phyloP scores from a whole-genome alignment of 1,284 basidiomycete species.

The Hymenochaete sp. region DNA sequence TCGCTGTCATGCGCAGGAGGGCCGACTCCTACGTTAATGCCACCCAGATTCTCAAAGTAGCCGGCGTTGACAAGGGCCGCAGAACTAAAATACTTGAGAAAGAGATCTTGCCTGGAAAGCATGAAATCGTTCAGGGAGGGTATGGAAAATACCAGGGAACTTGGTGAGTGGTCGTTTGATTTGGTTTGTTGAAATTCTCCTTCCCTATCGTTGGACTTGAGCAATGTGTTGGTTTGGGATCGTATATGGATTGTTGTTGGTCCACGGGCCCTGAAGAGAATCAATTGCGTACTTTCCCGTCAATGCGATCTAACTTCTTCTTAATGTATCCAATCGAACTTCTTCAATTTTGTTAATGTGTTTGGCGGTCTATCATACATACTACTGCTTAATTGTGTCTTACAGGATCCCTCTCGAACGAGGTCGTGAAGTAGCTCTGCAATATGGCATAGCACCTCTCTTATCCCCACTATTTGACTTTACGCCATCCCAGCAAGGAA shows the following conservation, averaged over 20 bases:
- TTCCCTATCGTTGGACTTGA: background rate
- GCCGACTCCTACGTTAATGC: constrained; percentile 95
- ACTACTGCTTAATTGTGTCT: too few relatives aligned
- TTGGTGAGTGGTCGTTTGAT: constrained; percentile 58
- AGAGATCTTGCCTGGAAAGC: constrained; percentile 90
- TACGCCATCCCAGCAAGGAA: constrained; percentile 63
- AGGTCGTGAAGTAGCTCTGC: constrained; percentile 82
- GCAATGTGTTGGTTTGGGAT: background rate
- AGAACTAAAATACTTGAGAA: constrained; percentile 98
- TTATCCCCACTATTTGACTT: constrained; percentile 89
- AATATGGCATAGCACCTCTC: constrained; percentile 80
- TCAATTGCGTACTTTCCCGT: too few relatives aligned
- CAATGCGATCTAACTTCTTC: too few relatives aligned
- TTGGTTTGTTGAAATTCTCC: too few relatives aligned
- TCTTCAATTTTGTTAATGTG: too few relatives aligned
- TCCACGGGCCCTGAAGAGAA: too few relatives aligned
- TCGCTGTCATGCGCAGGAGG: constrained; percentile 95
- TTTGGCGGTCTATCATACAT: too few relatives aligned
- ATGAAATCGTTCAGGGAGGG: constrained; percentile 98
- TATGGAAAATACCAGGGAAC: constrained; percentile 99
- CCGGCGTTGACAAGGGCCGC: constrained; percentile 93
- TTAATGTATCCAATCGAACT: too few relatives aligned
- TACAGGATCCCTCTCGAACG: constrained; percentile 93
- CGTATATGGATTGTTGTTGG: background rate
- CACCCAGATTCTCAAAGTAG: constrained; percentile 98